phyloP scores from a whole-genome alignment of 2,329 filamentous ascomycete genomes.

The Neofusicoccum kwambonambiense region DNA sequence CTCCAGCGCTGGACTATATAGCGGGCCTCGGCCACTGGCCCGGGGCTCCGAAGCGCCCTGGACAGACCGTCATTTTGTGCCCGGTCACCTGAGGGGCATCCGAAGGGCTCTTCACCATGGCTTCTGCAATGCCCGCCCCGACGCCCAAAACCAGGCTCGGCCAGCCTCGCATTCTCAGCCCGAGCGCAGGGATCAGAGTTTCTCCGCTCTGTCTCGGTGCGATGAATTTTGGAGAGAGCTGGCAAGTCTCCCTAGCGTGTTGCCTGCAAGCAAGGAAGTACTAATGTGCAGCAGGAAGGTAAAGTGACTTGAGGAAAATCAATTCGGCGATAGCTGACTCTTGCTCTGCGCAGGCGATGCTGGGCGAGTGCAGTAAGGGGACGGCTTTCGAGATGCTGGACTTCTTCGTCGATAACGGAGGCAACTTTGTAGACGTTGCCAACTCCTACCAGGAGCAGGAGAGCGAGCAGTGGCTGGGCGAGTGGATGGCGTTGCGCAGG shows the following conservation, averaged over 20 bases:
- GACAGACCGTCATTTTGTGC: too few species aligned
- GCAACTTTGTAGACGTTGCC: constrained; percentile 63
- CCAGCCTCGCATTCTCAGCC: constrained; percentile 52
- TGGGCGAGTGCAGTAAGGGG: constrained; percentile 45
- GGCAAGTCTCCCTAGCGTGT: constrained; percentile 28
- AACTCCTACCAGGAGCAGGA: constrained; percentile 51
- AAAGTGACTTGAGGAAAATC: background rate
- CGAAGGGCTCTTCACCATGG: background rate
- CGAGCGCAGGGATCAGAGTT: constrained; percentile 54
- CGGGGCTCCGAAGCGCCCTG: too few species aligned
- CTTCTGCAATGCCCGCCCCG: background rate
- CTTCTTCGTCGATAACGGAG: constrained; percentile 62
- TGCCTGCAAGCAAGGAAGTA: too few species aligned
- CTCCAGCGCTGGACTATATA: too few species aligned
- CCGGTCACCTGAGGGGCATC: background rate
- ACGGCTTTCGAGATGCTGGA: constrained; percentile 64
- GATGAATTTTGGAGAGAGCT: constrained; percentile 57
- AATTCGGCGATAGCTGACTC: too few species aligned
- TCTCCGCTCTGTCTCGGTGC: constrained; percentile 54
- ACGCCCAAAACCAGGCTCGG: constrained; percentile 36
- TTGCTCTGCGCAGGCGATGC: background rate
- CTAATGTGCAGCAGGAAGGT: background rate
- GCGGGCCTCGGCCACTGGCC: too few species aligned
- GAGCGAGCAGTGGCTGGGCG: constrained; percentile 50
- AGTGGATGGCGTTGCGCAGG: constrained; percentile 49